These are phyloP conservation scores for Acer saccharum DNA, from an alignment of 345 rosid genomes.

Conservation along the genomic window DNA sequence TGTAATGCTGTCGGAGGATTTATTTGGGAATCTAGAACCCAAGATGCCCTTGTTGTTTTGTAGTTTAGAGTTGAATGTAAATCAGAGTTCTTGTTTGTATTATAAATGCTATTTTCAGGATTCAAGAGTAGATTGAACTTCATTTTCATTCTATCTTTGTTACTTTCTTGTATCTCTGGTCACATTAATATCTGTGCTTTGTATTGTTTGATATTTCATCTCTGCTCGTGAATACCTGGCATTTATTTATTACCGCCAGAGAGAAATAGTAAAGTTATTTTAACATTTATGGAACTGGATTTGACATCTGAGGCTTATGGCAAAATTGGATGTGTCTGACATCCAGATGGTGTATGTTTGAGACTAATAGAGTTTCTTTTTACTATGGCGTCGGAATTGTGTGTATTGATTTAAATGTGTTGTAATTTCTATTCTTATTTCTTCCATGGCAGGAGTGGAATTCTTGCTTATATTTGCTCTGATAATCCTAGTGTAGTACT, in stretches of 20 bases:
- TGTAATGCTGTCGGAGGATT: conserved; percentile 1
- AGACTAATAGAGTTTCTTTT: background rate
- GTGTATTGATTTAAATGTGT: conserved; percentile 5
- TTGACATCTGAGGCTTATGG: background rate
- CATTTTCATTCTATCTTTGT: background rate
- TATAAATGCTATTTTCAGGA: background rate
- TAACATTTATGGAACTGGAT: background rate
- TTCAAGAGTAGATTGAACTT: conserved; percentile 2
- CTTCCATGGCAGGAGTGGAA: conserved; percentile 44
- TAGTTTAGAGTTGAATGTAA: background rate
- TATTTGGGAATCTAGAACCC: background rate
- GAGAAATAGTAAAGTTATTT: background rate
- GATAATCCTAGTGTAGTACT: conserved; percentile 46
- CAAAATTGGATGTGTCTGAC: background rate
- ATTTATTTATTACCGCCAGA: conserved; percentile 2
- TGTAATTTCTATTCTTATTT: conserved; percentile 6
- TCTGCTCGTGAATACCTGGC: background rate
- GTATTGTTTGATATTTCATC: background rate
- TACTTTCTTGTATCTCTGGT: background rate
- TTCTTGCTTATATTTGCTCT: conserved; percentile 43
- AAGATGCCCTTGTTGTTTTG: background rate
- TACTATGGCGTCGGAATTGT: background rate
- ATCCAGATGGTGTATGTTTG: background rate
- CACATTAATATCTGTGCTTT: background rate
- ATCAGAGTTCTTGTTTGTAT: background rate